Percentiles rank a stretch among this genome's conserved stretches.
Conservation (phyloP, 805 yeast genomes). For the Dipodascus albidus region DNA sequence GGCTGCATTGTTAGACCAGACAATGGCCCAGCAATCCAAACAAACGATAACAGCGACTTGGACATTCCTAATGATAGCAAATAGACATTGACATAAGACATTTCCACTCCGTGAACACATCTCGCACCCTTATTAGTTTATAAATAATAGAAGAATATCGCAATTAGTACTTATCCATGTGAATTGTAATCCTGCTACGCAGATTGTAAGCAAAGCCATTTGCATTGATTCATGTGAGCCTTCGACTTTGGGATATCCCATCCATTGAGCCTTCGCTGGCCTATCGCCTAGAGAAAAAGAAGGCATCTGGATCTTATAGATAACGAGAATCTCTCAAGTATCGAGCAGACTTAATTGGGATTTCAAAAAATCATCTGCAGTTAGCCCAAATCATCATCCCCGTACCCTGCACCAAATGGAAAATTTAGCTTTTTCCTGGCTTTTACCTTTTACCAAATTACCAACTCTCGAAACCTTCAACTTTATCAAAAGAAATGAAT, state of each 20-base stretch:
- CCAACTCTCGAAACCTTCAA: neutral
- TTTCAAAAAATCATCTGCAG: too few relatives aligned
- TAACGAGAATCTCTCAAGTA: too few relatives aligned
- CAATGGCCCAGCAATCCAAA: slow-evolving; percentile 63
- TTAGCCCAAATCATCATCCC: neutral
- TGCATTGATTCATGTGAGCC: slow-evolving; percentile 9
- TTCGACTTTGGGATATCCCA: slow-evolving; percentile 10
- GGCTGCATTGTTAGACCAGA: slow-evolving; percentile 59
- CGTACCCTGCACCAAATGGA: neutral
- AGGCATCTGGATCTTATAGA: neutral
- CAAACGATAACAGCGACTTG: slow-evolving; percentile 41
- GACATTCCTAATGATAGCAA: slow-evolving; percentile 47
- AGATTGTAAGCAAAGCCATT: slow-evolving; percentile 19
- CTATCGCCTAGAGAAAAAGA: neutral
- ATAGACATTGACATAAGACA: slow-evolving; percentile 52
- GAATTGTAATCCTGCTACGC: slow-evolving; percentile 47
- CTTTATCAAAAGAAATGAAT: neutral
- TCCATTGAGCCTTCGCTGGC: slow-evolving; percentile 6
- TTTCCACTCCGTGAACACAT: slow-evolving; percentile 38
- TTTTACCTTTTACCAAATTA: neutral
- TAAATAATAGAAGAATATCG: neutral
- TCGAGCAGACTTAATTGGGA: too few relatives aligned
- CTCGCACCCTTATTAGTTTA: neutral
- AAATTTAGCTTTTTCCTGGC: neutral
- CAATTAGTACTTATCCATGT: slow-evolving; percentile 34